phyloP scores from a whole-genome alignment of 208 protist genomes.

The Leishmania guyanensis region DNA sequence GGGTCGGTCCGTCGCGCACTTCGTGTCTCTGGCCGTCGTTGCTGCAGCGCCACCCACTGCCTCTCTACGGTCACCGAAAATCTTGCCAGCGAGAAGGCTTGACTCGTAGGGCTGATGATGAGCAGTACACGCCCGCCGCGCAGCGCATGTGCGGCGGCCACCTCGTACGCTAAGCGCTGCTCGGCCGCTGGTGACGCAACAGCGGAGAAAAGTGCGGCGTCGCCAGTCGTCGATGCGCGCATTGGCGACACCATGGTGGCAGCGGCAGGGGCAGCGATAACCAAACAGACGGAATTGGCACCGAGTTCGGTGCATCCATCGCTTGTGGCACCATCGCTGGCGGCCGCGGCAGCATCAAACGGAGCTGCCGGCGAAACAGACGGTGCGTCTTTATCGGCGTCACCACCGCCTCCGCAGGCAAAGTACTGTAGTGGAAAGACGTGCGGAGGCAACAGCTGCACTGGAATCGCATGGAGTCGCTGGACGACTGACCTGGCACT shows the following conservation, averaged over 20 bases:
- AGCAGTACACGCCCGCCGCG: constrained; percentile 55
- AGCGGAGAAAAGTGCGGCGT: neutral
- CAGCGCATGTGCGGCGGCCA: constrained; percentile 50
- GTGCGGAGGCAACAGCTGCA: constrained; percentile 43
- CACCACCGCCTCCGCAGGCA: too few relatives aligned
- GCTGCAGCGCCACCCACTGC: constrained; percentile 22
- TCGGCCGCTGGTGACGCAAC: neutral
- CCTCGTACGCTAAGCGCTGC: constrained; percentile 25
- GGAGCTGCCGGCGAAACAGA: neutral
- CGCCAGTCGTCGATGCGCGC: neutral
- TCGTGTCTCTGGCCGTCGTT: neutral
- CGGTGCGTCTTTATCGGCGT: neutral
- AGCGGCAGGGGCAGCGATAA: constrained; percentile 1
- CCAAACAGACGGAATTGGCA: constrained; percentile 16
- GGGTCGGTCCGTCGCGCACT: neutral
- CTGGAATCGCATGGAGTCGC: constrained; percentile 48
- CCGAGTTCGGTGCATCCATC: constrained; percentile 17
- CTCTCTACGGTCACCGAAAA: constrained; percentile 51
- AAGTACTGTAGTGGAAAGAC: constrained; percentile 17
- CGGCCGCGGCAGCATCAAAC: neutral
- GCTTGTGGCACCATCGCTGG: neutral
- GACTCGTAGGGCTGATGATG: constrained; percentile 42
- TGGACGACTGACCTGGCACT: constrained; percentile 50
- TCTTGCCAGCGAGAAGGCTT: constrained; percentile 34
- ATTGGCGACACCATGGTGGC: neutral